Percentiles rank a stretch among this genome's conserved stretches.
These are phyloP conservation scores for Clonostachys rhizophaga DNA, from an alignment of 2,329 filamentous ascomycete species.

Conservation along the genomic window DNA sequence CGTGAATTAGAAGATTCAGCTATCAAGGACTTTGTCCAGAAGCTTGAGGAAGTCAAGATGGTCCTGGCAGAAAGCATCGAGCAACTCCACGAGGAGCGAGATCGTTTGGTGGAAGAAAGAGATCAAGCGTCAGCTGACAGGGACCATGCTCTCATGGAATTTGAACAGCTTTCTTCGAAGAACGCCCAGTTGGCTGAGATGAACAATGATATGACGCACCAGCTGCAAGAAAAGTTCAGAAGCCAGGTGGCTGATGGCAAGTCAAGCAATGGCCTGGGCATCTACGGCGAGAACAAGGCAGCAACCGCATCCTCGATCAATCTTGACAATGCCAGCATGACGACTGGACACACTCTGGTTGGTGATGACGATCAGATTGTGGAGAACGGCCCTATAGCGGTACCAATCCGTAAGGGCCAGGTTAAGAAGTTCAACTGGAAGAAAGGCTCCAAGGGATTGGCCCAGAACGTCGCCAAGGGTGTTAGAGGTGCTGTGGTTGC, in stretches of 20 bases:
- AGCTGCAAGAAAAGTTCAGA: slow-evolving; percentile 91
- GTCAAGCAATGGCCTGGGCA: slow-evolving; percentile 50
- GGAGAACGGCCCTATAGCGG: slow-evolving; percentile 81
- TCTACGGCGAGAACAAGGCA: slow-evolving; percentile 49
- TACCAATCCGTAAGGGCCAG: slow-evolving; percentile 91
- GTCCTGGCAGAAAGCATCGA: slow-evolving; percentile 54
- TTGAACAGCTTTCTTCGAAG: slow-evolving; percentile 90
- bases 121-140: slow-evolving; percentile 77
- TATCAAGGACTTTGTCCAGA: slow-evolving; percentile 86
- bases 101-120: slow-evolving; percentile 81
- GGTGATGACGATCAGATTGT: slow-evolving; percentile 59
- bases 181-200: slow-evolving; percentile 91
- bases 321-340: slow-evolving; percentile 47
- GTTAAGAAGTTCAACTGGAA: slow-evolving; percentile 99
- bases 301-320: slow-evolving; percentile 44
- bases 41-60: slow-evolving; percentile 57
- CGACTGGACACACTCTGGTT: slow-evolving; percentile 54
- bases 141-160: slow-evolving; percentile 90
- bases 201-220: slow-evolving; percentile 92
- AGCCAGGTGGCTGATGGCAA: slow-evolving; percentile 53
- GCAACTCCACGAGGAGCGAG: slow-evolving; percentile 64
- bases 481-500: slow-evolving; percentile 87
- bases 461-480: slow-evolving; percentile 90
- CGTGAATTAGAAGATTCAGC: slow-evolving; percentile 82
- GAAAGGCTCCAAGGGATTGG: slow-evolving; percentile 89